These are phyloP conservation scores for Casaregolazyma suthepensis DNA, from an alignment of 1,139 yeast species.

Conservation along the genomic window DNA sequence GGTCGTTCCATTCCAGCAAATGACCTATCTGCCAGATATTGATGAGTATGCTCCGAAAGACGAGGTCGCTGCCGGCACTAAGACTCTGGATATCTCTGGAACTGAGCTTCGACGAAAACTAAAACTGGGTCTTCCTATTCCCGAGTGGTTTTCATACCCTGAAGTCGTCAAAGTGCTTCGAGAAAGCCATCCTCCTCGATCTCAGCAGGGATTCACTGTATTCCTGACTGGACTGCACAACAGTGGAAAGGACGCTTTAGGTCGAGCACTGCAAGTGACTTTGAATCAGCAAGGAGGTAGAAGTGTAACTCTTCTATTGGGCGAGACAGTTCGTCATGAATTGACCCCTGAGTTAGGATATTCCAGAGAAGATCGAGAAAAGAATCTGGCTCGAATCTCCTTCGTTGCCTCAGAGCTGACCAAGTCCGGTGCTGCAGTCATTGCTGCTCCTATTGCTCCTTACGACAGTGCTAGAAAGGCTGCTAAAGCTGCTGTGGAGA, in stretches of 20 bases:
- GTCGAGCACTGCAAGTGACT: slow-evolving; percentile 82
- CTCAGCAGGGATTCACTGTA: slow-evolving; percentile 77
- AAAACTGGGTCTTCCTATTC: slow-evolving; percentile 81
- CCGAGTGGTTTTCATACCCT: slow-evolving; percentile 96
- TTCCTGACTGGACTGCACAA: slow-evolving; percentile 53
- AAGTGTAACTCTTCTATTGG: slow-evolving; percentile 64
- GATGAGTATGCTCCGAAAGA: slow-evolving; percentile 95
- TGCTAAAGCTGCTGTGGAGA: slow-evolving; percentile 39
- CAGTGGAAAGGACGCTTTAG: slow-evolving; percentile 56
- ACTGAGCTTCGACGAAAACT: slow-evolving; percentile 87
- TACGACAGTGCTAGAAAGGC: slow-evolving; percentile 35
- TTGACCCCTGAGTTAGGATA: slow-evolving; percentile 40
- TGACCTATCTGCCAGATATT: slow-evolving; percentile 90
- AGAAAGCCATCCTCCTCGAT: slow-evolving; percentile 91
- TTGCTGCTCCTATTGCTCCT: slow-evolving; percentile 56
- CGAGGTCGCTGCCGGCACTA: slow-evolving; percentile 72
- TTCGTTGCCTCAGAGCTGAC: slow-evolving; percentile 76
- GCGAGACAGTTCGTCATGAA: slow-evolving; percentile 43
- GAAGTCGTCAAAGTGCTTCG: slow-evolving; percentile 89
- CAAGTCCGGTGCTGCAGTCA: slow-evolving; percentile 86
- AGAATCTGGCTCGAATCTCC: slow-evolving; percentile 42
- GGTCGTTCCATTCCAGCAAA: slow-evolving; percentile 96
- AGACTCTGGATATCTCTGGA: slow-evolving; percentile 89
- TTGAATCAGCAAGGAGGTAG: slow-evolving; percentile 90
- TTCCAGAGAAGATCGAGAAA: slow-evolving; percentile 37